These are phyloP conservation scores for Cutaneotrichosporon mucoides DNA, from an alignment of 1,284 basidiomycete genomes.

Conservation along the genomic window DNA sequence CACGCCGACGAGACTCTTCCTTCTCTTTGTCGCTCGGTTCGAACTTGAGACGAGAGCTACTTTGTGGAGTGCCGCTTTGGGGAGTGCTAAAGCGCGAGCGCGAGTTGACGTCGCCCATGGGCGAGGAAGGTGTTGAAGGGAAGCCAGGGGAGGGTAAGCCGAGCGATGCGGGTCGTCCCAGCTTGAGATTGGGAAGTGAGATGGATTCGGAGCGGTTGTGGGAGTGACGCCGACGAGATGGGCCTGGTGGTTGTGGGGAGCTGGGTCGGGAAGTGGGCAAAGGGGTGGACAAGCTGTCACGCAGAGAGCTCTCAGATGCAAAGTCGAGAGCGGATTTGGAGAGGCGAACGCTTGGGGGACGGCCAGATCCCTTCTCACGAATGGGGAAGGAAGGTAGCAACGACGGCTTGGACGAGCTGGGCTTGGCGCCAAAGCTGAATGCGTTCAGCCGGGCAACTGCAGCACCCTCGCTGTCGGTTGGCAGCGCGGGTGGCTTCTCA, in stretches of 20 bases:
- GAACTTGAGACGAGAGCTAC: conserved; percentile 34
- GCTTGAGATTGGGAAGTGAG: conserved; percentile 42
- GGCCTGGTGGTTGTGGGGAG: neutral
- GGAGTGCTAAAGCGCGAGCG: conserved; percentile 7
- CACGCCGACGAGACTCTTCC: conserved; percentile 39
- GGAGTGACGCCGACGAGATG: conserved; percentile 32
- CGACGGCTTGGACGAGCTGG: conserved; percentile 8
- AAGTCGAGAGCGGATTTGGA: conserved; percentile 4
- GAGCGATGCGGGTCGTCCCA: conserved; percentile 34
- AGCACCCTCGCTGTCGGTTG: conserved; percentile 13
- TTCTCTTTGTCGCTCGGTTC: conserved; percentile 44
- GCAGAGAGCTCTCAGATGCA: neutral
- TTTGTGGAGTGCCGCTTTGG: conserved; percentile 1
- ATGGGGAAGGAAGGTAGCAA: conserved; percentile 15
- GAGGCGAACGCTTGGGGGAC: conserved; percentile 11
- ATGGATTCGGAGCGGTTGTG: conserved; percentile 47
- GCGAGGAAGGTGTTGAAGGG: conserved; percentile 34
- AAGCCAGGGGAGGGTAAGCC: conserved; percentile 34
- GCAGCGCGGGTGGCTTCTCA: conserved; percentile 6
- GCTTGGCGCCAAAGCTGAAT: conserved; percentile 41
- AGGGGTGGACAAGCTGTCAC: conserved; percentile 14
- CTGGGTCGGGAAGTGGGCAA: conserved; percentile 16
- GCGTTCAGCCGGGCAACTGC: conserved; percentile 27
- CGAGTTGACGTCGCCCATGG: conserved; percentile 17
- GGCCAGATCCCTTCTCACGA: conserved; percentile 5